These are phyloP conservation scores for Syncephalis plumigaleata DNA, from an alignment of 371 early-diverging fungal genomes.

Conservation along the genomic window DNA sequence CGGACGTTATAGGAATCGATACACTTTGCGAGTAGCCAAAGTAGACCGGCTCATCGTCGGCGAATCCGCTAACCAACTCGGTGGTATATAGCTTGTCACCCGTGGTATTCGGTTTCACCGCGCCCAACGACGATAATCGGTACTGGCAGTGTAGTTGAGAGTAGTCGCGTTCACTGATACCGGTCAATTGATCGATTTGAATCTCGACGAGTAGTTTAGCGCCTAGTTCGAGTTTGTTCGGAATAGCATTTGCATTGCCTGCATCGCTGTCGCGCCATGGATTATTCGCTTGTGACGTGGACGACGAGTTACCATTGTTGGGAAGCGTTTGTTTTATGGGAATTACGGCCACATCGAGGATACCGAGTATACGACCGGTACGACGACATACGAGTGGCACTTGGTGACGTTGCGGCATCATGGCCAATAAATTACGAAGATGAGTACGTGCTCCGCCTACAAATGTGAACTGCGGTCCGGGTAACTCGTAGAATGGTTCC, in stretches of 20 bases:
- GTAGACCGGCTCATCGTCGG: constrained; percentile 20
- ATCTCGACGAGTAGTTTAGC: constrained; percentile 52
- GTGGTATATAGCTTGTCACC: constrained; percentile 48
- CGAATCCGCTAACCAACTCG: constrained; percentile 36
- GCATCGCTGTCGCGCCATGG: neutral
- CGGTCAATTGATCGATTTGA: constrained; percentile 39
- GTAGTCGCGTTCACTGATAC: constrained; percentile 45
- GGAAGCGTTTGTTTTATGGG: constrained; percentile 18
- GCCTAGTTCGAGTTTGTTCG: constrained; percentile 14
- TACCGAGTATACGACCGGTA: constrained; percentile 32
- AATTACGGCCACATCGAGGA: constrained; percentile 20
- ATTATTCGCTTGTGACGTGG: neutral
- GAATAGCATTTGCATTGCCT: constrained; percentile 1
- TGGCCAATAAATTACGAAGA: constrained; percentile 23
- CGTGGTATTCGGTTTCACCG: constrained; percentile 14
- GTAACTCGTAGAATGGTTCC: constrained; percentile 56
- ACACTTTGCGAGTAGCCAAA: constrained; percentile 47
- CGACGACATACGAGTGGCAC: constrained; percentile 33
- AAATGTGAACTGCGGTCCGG: constrained; percentile 39
- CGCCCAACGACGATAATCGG: constrained; percentile 41
- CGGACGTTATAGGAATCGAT: constrained; percentile 22
- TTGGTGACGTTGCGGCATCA: constrained; percentile 25
- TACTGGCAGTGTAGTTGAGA: constrained; percentile 70
- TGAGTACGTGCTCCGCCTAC: constrained; percentile 37
- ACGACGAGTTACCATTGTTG: constrained; percentile 1